phyloP scores from a whole-genome alignment of 257 asterid genomes.

The Nicotiana paniculata region DNA sequence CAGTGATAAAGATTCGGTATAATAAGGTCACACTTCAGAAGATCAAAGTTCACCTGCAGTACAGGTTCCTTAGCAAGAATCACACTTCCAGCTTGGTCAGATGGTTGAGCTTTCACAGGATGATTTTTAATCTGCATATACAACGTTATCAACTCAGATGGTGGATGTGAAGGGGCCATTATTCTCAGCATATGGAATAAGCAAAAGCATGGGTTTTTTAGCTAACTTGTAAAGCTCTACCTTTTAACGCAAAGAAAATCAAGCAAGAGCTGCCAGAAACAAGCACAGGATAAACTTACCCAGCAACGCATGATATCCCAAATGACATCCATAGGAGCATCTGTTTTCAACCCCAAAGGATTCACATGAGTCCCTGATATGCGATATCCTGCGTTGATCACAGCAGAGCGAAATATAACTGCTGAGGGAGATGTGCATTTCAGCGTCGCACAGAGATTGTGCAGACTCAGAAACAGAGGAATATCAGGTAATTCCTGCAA shows the following conservation, averaged over 20 bases:
- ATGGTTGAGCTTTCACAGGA: slow-evolving; percentile 87
- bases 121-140: slow-evolving; percentile 67
- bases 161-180: not conserved
- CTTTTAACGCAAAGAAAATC: not conserved
- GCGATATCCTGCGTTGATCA: slow-evolving; percentile 89
- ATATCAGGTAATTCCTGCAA: slow-evolving; percentile 85
- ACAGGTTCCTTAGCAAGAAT: slow-evolving; percentile 87
- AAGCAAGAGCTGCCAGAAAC: not conserved
- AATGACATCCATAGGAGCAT: slow-evolving; percentile 95
- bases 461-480: slow-evolving; percentile 92
- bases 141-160: slow-evolving; percentile 2
- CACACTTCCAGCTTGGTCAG: slow-evolving; percentile 72
- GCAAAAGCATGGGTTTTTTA: not conserved
- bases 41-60: slow-evolving; percentile 49
- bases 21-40: not conserved
- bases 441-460: slow-evolving; percentile 75
- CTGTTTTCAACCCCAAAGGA: slow-evolving; percentile 85
- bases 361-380: slow-evolving; percentile 92
- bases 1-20: not conserved
- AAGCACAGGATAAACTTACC: slow-evolving; percentile 38
- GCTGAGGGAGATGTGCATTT: slow-evolving; percentile 98
- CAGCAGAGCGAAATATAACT: slow-evolving; percentile 89
- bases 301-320: slow-evolving; percentile 99
- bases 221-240: not conserved
- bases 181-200: not conserved